Conservation (phyloP, 768 basidiomycete species). For the Mycena polygramma region DNA sequence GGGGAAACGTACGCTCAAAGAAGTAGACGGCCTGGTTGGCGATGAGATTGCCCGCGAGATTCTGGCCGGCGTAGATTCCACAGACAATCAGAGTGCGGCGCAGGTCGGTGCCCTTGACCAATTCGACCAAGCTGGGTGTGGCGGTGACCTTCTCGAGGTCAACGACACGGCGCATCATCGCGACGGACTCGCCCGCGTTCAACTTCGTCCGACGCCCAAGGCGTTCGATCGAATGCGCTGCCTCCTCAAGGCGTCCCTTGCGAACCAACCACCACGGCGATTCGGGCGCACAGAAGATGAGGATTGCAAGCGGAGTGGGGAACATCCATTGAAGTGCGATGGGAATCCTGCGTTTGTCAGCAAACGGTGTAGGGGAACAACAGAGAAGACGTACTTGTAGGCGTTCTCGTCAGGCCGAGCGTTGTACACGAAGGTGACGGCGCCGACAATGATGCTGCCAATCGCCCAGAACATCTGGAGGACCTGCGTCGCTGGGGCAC, state of each 20-base stretch:
- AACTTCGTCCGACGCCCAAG: conserved; percentile 32
- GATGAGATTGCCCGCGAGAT: conserved; percentile 38
- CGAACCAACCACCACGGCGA: conserved; percentile 38
- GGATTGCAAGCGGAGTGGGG: conserved; percentile 36
- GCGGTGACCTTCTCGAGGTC: conserved; percentile 28
- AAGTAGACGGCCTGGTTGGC: conserved; percentile 39
- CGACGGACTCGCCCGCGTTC: conserved; percentile 30
- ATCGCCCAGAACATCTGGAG: conserved; percentile 41
- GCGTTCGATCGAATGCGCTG: conserved; percentile 26
- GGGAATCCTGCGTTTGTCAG: conserved; percentile 34
- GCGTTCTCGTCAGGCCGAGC: conserved; percentile 22
- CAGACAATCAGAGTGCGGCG: conserved; percentile 38
- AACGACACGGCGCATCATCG: conserved; percentile 39
- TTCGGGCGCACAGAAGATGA: conserved; percentile 36
- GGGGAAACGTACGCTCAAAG: conserved; percentile 33
- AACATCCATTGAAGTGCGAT: conserved; percentile 38
- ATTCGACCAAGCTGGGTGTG: conserved; percentile 30
- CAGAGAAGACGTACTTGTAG: conserved; percentile 22
- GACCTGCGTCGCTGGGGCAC: conserved; percentile 36
- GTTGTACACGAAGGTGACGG: conserved; percentile 38
- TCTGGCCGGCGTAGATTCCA: conserved; percentile 37
- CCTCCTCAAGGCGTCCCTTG: conserved; percentile 29
- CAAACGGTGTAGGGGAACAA: background rate
- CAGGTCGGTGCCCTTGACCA: conserved; percentile 35
- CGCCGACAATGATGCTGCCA: conserved; percentile 37